phyloP scores from a whole-genome alignment of 2,329 filamentous ascomycete genomes.

The Xylariaceae sp. region DNA sequence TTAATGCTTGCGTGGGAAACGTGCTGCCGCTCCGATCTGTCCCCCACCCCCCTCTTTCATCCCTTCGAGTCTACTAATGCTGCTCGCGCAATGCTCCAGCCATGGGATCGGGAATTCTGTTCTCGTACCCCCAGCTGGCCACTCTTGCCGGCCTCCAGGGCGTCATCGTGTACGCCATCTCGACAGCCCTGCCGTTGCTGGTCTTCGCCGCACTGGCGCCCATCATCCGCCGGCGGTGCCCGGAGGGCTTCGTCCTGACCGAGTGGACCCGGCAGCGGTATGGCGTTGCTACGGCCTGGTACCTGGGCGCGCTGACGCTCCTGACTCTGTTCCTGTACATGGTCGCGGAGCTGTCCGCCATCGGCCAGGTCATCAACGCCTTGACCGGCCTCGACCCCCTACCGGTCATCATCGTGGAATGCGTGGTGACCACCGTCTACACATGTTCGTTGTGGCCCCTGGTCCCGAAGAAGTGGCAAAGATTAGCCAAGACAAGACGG shows the following conservation, averaged over 20 bases:
- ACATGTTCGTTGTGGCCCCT: slow-evolving; percentile 53
- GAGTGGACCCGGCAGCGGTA: slow-evolving; percentile 80
- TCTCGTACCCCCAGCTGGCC: slow-evolving; percentile 73
- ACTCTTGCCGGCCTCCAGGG: slow-evolving; percentile 75
- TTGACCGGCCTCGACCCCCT: slow-evolving; percentile 69
- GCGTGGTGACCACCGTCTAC: slow-evolving; percentile 71
- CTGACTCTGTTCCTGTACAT: slow-evolving; percentile 82
- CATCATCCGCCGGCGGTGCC: slow-evolving; percentile 71
- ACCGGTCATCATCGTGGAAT: slow-evolving; percentile 70
- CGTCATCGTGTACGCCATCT: slow-evolving; percentile 66
- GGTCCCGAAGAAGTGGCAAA: not conserved
- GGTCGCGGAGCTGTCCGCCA: slow-evolving; percentile 73
- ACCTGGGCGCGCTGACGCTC: slow-evolving; percentile 69
- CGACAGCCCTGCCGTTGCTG: slow-evolving; percentile 64
- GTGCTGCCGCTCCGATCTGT: slow-evolving; percentile 74
- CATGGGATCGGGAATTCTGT: slow-evolving; percentile 76
- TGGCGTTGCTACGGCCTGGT: slow-evolving; percentile 60
- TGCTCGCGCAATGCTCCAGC: slow-evolving; percentile 49
- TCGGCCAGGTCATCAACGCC: slow-evolving; percentile 69
- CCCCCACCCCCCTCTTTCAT: slow-evolving; percentile 20
- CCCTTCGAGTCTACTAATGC: slow-evolving; percentile 26
- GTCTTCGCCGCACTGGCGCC: slow-evolving; percentile 68
- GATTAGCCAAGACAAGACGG: too few species aligned
- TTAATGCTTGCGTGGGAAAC: slow-evolving; percentile 98
- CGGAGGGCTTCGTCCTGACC: slow-evolving; percentile 76